Evolutionary conservation across 139 green algal genomes (phyloP).

Genomic region (Auxenochlorella protothecoides): DNA sequence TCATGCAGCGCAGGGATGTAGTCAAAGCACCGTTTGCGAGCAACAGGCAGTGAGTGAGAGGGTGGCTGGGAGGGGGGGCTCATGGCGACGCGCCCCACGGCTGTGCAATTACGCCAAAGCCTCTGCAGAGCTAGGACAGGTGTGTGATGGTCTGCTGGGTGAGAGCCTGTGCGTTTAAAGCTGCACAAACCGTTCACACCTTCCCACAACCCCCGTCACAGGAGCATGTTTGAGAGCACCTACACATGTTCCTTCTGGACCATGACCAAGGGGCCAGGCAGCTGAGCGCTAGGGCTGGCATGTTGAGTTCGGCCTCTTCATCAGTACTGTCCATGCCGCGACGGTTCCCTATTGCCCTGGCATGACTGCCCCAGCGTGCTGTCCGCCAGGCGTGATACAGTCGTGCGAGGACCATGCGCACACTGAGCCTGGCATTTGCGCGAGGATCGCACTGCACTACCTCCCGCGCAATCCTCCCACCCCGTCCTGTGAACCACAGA

Average conservation of each 20-base stretch:
- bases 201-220: constrained; percentile 5
- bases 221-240: constrained; percentile 15
- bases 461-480: too few species aligned
- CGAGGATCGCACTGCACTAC: too few species aligned
- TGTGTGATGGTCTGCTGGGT: background rate
- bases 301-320: too few species aligned
- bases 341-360: too few species aligned
- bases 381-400: too few species aligned
- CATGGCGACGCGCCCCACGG: background rate
- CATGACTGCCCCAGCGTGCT: too few species aligned
- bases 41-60: background rate
- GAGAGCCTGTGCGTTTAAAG: background rate
- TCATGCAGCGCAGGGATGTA: background rate
- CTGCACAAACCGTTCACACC: background rate
- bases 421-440: too few species aligned
- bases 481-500: too few species aligned
- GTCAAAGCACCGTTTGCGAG: background rate
- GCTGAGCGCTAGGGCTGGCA: too few species aligned
- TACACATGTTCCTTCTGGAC: constrained; percentile 38
- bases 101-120: too few species aligned
- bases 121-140: background rate
- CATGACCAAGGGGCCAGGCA: constrained; percentile 13
- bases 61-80: background rate
- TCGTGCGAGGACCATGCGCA: too few species aligned
- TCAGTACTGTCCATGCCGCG: too few species aligned